A percentile compares a stretch with the other conserved stretches of the same genome.
phyloP scores from a whole-genome alignment of 257 asterid species.

The Paraleonurus japonicus region DNA sequence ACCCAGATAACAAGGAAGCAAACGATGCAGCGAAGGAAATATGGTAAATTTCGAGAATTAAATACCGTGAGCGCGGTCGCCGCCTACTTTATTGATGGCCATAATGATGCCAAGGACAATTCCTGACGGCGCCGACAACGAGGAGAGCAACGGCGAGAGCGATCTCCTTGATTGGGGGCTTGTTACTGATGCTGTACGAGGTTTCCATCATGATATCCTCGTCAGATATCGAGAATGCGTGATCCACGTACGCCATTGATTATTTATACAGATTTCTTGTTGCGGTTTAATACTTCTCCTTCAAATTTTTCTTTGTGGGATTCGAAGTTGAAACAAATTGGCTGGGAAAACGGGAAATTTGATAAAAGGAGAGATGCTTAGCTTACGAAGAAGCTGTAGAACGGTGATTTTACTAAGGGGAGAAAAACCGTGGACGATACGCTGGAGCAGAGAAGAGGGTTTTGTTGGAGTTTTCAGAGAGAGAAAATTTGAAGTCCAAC shows the following conservation, averaged over 20 bases:
- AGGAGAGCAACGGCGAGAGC: conserved; percentile 84
- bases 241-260: conserved; percentile 93
- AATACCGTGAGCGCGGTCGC: conserved; percentile 94
- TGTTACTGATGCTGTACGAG: conserved; percentile 63
- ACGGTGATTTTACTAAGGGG: conserved; percentile 17
- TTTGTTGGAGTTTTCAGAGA: neutral
- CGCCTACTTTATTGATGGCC: conserved; percentile 88
- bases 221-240: conserved; percentile 94
- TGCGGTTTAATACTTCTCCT: neutral
- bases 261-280: neutral
- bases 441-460: conserved; percentile 10
- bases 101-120: conserved; percentile 69
- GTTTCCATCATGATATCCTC: conserved; percentile 95
- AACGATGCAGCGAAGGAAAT: neutral
- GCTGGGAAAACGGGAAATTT: neutral
- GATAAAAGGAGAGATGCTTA: conserved; percentile 5
- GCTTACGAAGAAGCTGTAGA: conserved; percentile 26
- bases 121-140: conserved; percentile 77
- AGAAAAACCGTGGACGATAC: conserved; percentile 24
- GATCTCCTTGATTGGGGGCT: conserved; percentile 96
- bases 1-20: neutral
- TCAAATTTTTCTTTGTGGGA: neutral
- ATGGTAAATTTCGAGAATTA: neutral
- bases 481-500: neutral
- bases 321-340: neutral